A percentile compares a stretch with the other conserved stretches of the same genome.
Evolutionary conservation across 164 flowering plant genomes (phyloP).

Genomic region (Magnolia officinalis): DNA sequence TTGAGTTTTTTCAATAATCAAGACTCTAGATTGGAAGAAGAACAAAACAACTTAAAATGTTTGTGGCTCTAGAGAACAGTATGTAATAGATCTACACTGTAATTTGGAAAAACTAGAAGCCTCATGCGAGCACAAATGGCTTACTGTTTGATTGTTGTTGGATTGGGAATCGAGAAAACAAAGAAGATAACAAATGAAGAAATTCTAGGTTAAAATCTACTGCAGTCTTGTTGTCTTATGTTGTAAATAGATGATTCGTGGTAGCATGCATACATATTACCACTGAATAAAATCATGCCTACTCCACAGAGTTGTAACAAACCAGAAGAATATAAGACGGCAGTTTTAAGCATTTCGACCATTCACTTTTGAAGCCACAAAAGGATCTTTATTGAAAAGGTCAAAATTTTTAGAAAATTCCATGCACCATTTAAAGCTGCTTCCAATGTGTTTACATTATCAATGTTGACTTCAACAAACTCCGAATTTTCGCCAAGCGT

Average conservation of each 20-base stretch:
- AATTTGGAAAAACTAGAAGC: no score
- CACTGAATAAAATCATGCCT: not conserved
- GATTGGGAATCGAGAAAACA: no score
- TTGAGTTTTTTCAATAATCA: no score
- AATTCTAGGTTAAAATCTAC: no score
- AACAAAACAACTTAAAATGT: no score
- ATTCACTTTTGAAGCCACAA: not conserved
- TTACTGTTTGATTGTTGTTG: no score
- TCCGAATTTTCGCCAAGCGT: constrained; percentile 60
- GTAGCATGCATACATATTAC: not conserved
- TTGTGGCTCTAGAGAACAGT: no score
- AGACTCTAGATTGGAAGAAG: no score
- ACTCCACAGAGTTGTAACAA: not conserved
- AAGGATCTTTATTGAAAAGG: constrained; percentile 2
- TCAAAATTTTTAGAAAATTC: constrained; percentile 3
- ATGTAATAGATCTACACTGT: no score
- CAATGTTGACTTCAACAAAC: constrained; percentile 64
- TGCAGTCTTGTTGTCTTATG: no score
- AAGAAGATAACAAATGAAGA: no score
- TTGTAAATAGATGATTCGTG: not conserved
- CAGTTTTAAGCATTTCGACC: not conserved
- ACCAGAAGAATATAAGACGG: not conserved
- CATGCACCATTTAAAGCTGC: constrained; percentile 54
- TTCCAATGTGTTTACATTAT: constrained; percentile 47
- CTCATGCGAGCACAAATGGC: no score